Percentiles rank a stretch among this genome's conserved stretches.
Evolutionary conservation across 441 rosid species (phyloP).

Genomic region (Arabidopsis lyrata): DNA sequence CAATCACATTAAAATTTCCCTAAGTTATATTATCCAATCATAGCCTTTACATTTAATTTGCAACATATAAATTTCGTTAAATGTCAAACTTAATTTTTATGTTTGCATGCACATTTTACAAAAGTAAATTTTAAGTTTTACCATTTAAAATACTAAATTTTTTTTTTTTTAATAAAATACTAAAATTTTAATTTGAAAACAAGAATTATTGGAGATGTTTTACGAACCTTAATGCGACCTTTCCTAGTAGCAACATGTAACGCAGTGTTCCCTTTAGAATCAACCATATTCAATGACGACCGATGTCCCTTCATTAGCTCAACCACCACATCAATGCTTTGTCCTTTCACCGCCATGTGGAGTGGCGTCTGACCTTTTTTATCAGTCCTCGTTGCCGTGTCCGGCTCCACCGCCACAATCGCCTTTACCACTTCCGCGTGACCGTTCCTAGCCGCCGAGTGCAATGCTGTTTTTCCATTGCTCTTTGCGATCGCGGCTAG

Average conservation of each 20-base stretch:
- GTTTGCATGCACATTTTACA: neutral
- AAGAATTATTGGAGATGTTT: neutral
- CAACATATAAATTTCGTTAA: neutral
- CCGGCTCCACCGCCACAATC: slow-evolving; percentile 60
- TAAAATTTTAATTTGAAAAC: no score
- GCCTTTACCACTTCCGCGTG: slow-evolving; percentile 67
- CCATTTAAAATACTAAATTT: neutral
- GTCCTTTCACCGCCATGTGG: slow-evolving; percentile 91
- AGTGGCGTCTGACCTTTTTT: slow-evolving; percentile 89
- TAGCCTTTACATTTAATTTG: neutral
- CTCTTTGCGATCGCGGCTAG: slow-evolving; percentile 72
- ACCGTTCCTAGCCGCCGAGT: slow-evolving; percentile 84
- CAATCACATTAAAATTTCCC: slow-evolving; percentile 2
- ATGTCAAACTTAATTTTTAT: neutral
- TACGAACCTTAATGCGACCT: slow-evolving; percentile 59
- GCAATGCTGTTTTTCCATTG: slow-evolving; percentile 83
- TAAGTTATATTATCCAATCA: neutral
- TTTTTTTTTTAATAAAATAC: no score
- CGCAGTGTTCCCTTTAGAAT: slow-evolving; percentile 72
- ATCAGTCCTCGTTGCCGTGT: slow-evolving; percentile 61
- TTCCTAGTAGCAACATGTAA: slow-evolving; percentile 79
- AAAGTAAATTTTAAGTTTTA: no score
- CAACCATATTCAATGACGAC: slow-evolving; percentile 60
- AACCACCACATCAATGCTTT: slow-evolving; percentile 62
- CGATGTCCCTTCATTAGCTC: slow-evolving; percentile 65